Percentiles rank a stretch among this genome's conserved stretches.
Conservation (phyloP, 106 monocot species). For the Dioscorea alata region DNA sequence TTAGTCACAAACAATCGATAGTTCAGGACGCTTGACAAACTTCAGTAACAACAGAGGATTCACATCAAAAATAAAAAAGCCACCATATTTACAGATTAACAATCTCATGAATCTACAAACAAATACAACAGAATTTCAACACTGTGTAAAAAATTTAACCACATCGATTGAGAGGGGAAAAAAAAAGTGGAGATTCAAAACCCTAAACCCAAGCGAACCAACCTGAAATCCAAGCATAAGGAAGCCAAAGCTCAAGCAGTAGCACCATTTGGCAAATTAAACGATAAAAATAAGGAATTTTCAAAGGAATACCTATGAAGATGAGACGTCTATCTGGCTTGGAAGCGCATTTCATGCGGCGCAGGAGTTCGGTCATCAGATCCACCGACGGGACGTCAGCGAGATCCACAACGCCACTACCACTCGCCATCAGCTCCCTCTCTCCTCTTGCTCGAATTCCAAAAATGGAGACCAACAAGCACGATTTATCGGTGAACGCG, state of each 20-base stretch:
- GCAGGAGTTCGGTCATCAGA: constrained; percentile 95
- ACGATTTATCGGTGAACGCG: too few species aligned
- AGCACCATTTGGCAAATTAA: not conserved
- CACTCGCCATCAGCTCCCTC: constrained; percentile 20
- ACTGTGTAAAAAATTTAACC: too few species aligned
- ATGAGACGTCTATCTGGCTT: constrained; percentile 98
- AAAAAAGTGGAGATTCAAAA: not conserved
- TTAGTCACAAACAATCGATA: too few species aligned
- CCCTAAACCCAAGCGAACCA: too few species aligned
- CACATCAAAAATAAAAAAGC: too few species aligned
- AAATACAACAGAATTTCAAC: not conserved
- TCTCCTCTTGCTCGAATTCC: not conserved
- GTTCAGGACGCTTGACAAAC: too few species aligned
- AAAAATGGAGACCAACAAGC: too few species aligned
- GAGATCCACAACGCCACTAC: constrained; percentile 30
- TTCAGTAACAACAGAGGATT: too few species aligned
- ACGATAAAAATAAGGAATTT: not conserved
- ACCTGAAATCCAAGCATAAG: not conserved
- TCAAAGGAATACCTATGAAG: constrained; percentile 50
- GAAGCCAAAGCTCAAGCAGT: not conserved
- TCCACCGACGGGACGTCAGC: constrained; percentile 71
- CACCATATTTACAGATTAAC: too few species aligned
- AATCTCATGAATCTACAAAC: not conserved
- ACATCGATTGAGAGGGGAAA: not conserved
- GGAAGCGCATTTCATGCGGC: constrained; percentile 82